Percentiles rank a stretch among this genome's conserved stretches.
Evolutionary conservation across 495 filamentous ascomycete genomes (phyloP).

Genomic region (Podospora pseudoanserina): DNA sequence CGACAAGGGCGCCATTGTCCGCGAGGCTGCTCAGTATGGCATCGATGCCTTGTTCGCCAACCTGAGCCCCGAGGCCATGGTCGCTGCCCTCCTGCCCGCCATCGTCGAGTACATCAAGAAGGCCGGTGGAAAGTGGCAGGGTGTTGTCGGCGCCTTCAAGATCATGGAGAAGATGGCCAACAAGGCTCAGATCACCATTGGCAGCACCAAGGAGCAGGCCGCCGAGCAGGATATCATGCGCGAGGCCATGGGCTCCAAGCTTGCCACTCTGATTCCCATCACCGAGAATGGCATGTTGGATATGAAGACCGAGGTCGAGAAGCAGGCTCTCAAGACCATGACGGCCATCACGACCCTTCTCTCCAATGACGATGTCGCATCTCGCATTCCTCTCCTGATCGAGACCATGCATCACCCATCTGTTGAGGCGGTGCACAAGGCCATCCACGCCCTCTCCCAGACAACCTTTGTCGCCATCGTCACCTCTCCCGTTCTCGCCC

Average conservation of each 20-base stretch:
- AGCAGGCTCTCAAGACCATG: constrained; percentile 88
- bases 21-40: constrained; percentile 90
- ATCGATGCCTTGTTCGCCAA: constrained; percentile 80
- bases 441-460: constrained; percentile 93
- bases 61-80: constrained; percentile 75
- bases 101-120: constrained; percentile 72
- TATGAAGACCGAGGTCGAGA: constrained; percentile 83
- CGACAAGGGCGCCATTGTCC: constrained; percentile 85
- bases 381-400: constrained; percentile 87
- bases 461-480: constrained; percentile 99
- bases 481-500: constrained; percentile 95
- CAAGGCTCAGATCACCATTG: constrained; percentile 81
- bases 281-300: constrained; percentile 96
- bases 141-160: constrained; percentile 76
- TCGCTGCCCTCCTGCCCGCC: constrained; percentile 71
- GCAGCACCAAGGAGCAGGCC: constrained; percentile 72
- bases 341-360: constrained; percentile 82
- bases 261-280: constrained; percentile 86
- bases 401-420: constrained; percentile 94
- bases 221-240: constrained; percentile 80
- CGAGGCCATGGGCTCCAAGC: constrained; percentile 85
- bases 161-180: constrained; percentile 87
- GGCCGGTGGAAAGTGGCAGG: constrained; percentile 90
- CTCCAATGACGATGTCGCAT: constrained; percentile 94
- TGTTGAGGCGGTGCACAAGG: constrained; percentile 81